These are phyloP conservation scores for Castanopsis chinensis DNA, from an alignment of 306 rosid genomes.

Conservation along the genomic window DNA sequence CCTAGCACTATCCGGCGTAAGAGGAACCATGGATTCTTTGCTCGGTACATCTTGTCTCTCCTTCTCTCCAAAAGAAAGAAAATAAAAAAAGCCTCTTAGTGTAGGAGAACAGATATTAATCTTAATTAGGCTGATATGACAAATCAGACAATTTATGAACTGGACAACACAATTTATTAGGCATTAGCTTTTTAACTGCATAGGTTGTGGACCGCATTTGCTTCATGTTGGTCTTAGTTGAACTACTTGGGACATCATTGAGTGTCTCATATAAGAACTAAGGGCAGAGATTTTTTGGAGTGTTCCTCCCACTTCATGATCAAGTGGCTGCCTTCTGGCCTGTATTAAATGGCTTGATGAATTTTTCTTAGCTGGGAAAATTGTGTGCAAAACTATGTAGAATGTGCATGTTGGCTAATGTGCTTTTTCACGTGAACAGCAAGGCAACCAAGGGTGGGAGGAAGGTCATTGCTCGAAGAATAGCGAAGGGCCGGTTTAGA, in stretches of 20 bases:
- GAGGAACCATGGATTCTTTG: constrained; percentile 92
- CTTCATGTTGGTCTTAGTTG: not conserved
- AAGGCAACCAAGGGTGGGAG: constrained; percentile 97
- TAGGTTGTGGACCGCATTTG: not conserved
- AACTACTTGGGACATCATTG: not conserved
- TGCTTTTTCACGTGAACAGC: constrained; percentile 49
- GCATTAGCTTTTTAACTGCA: not conserved
- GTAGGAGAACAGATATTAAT: not conserved
- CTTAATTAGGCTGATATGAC: not conserved
- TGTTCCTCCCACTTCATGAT: not conserved
- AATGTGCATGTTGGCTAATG: constrained; percentile 4
- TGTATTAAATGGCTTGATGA: not conserved
- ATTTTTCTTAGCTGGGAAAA: not conserved
- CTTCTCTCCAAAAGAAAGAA: not conserved
- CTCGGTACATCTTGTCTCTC: constrained; percentile 51
- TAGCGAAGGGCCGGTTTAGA: constrained; percentile 85
- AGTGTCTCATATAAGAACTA: not conserved
- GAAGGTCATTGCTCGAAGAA: constrained; percentile 83
- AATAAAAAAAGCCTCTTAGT: not conserved
- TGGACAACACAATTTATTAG: not conserved
- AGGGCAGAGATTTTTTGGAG: not conserved
- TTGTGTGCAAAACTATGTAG: not conserved
- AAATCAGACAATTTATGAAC: not conserved
- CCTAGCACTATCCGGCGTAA: constrained; percentile 79
- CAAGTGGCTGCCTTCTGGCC: not conserved